Conservation (phyloP, 2,329 filamentous ascomycete species). For the Penicillium sp. region DNA sequence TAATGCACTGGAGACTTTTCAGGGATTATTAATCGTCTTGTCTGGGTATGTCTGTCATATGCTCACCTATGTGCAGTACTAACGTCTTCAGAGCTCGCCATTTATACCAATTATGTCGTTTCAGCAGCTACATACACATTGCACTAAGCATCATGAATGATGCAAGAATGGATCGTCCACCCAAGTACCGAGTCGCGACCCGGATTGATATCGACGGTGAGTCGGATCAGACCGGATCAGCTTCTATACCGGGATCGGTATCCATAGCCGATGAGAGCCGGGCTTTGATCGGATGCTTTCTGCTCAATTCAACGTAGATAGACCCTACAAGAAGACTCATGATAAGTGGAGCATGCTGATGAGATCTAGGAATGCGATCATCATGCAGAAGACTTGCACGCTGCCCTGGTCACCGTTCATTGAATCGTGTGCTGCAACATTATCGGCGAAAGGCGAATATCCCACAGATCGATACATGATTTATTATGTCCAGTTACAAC, state of each 20-base stretch:
- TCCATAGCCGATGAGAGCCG: constrained; percentile 6
- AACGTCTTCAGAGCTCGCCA: constrained; percentile 6
- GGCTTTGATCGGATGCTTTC: constrained; percentile 8
- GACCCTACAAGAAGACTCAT: background rate
- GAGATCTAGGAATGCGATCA: background rate
- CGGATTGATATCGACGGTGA: constrained; percentile 3
- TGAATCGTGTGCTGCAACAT: constrained; percentile 8
- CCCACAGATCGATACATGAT: constrained; percentile 9
- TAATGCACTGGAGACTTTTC: constrained; percentile 5
- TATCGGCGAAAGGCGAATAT: constrained; percentile 10
- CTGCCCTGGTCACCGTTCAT: constrained; percentile 12
- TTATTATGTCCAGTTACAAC: constrained; percentile 7
- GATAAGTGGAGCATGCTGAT: no score
- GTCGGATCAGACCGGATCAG: background rate
- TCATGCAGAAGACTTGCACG: constrained; percentile 5
- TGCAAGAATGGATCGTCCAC: constrained; percentile 6
- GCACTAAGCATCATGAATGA: constrained; percentile 7
- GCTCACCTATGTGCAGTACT: background rate
- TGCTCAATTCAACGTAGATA: constrained; percentile 8
- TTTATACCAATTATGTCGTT: constrained; percentile 6
- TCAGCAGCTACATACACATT: constrained; percentile 8
- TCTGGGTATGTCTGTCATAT: constrained; percentile 7
- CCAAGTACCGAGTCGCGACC: constrained; percentile 6
- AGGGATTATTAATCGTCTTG: constrained; percentile 9
- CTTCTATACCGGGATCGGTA: background rate